These are phyloP conservation scores for cucumber (Cucumis sativus) DNA, from an alignment of 306 rosid species.

Conservation along the genomic window DNA sequence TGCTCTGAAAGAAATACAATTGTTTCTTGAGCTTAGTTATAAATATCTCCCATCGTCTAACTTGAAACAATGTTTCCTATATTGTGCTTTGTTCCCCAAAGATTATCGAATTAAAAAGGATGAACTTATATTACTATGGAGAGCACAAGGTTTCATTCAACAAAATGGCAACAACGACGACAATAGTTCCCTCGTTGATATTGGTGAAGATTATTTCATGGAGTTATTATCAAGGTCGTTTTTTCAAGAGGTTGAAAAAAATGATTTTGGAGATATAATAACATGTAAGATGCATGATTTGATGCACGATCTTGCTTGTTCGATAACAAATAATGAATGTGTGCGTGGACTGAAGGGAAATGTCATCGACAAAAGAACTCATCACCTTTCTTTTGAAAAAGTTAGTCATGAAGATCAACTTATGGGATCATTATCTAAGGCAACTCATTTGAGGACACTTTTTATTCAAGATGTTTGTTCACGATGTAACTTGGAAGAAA, in stretches of 20 bases:
- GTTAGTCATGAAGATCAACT: too few species aligned
- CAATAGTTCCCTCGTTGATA: too few species aligned
- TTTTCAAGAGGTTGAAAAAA: background rate
- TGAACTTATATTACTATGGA: conserved; percentile 1
- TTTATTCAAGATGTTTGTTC: too few species aligned
- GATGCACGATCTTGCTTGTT: background rate
- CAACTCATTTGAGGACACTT: background rate
- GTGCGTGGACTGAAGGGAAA: background rate
- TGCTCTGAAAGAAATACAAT: background rate
- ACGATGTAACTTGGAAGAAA: too few species aligned
- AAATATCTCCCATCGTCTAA: background rate
- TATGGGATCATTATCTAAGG: background rate
- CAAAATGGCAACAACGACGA: background rate
- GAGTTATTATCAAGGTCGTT: background rate
- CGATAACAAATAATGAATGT: background rate
- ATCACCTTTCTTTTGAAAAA: too few species aligned
- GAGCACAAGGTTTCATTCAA: conserved; percentile 19
- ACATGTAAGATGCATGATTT: background rate
- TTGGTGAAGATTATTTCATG: background rate
- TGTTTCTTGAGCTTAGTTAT: background rate
- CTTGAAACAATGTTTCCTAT: conserved; percentile 2
- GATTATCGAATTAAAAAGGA: background rate
- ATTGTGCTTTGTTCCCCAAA: conserved; percentile 7
- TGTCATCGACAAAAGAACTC: background rate
- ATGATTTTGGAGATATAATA: background rate